A percentile compares a stretch with the other conserved stretches of the same genome.
Evolutionary conservation across 495 filamentous ascomycete genomes (phyloP).

Genomic region (Penicillium robsamsonii): DNA sequence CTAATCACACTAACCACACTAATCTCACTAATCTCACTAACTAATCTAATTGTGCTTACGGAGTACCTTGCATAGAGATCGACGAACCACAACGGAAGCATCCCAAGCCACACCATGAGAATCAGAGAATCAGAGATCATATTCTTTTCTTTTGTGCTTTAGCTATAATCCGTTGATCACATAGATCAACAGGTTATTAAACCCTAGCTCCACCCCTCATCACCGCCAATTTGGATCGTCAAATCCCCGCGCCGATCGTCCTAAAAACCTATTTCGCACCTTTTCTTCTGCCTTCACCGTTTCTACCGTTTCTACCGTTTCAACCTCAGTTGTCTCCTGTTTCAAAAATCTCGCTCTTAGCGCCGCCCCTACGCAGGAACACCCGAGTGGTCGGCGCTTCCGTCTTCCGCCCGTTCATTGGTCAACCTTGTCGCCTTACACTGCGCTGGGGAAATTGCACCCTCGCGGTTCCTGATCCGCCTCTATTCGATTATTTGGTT

Average conservation of each 20-base stretch:
- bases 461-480: conserved; percentile 29
- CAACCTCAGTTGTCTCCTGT: background rate
- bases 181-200: background rate
- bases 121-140: background rate
- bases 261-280: conserved; percentile 12
- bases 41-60: background rate
- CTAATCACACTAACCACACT: no score
- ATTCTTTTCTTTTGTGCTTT: background rate
- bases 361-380: conserved; percentile 24
- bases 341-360: conserved; percentile 15
- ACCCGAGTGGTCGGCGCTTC: conserved; percentile 24
- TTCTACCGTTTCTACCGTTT: background rate
- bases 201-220: conserved; percentile 10
- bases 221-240: conserved; percentile 20
- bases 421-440: conserved; percentile 23
- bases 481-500: conserved; percentile 10
- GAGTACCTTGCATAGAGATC: conserved; percentile 11
- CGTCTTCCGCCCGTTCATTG: conserved; percentile 18
- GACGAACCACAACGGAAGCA: background rate
- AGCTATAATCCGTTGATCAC: no score
- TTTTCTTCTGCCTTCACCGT: background rate
- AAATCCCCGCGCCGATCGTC: conserved; percentile 30
- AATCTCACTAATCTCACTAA: background rate
- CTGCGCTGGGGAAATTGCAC: conserved; percentile 19
- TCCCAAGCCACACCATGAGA: conserved; percentile 7